Evolutionary conservation across 495 filamentous ascomycete species (phyloP), one percentile per base, ranked within the genome.

Genomic region (Penicillium coffeae): DNA sequence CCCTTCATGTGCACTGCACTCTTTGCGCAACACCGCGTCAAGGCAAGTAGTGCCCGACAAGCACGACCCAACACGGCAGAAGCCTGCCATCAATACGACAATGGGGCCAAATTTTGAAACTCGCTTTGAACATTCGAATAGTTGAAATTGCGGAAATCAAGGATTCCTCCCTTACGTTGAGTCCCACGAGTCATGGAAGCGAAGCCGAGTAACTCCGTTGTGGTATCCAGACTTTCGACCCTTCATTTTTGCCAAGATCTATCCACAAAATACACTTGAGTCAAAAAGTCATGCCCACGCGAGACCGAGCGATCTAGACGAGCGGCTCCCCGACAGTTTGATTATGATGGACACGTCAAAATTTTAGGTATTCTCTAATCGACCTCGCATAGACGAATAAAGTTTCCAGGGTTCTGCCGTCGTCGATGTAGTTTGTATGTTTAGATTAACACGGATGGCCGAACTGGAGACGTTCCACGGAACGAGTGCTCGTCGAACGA

Each of bases 401-500:
- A 30, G 5, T 30, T 30, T 10, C 25, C 25, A 10, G 25, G 10
- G 10, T 30, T 30, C 10, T 4, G 5, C 25, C 10, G 25, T 10
- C 10, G 25, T 10, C 4, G 4, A 30, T 5, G 25, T 30, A 30
- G 25, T 30, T n/a, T n/a, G n/a, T n/a, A 10, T 30, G 25, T 30
- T 14, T 40, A 16, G 38, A 14, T 40, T 14, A 20, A 16, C n/a
- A 22, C 3, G 7, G 25, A 21, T 10, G 39, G 20, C 12, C 47
- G 22, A 47, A 37, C 46, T 47, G 18, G 9, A 15, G 20, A n/a
- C 21, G 38, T 55, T 44, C 52, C 52, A 47, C 45, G 52, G 43
- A 36, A 43, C 47, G 36, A 15, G 21, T 8, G 19, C 15, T 38
- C 8, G 14, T 14, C 27, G 36, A 47, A 42, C 41, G 30, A 54